Conservation (phyloP, 257 asterid species). For the Salvia miltiorrhiza region DNA sequence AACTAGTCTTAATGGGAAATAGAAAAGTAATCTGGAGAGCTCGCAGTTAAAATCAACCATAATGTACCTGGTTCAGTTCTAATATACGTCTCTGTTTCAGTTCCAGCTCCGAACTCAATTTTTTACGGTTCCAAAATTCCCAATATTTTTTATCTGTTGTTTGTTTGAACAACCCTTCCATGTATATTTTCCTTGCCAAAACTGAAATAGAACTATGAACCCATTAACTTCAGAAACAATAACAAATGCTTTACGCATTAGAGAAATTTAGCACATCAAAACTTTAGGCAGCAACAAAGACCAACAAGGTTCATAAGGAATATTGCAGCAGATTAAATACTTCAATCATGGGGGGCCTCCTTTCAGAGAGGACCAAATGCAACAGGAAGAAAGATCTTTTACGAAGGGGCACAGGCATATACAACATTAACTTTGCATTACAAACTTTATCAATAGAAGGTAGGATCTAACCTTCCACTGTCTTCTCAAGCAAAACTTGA, state of each 20-base stretch:
- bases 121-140: slow-evolving; percentile 91
- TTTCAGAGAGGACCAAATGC: no score
- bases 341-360: no score
- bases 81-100: slow-evolving; percentile 60
- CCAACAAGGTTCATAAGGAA: slow-evolving; percentile 7
- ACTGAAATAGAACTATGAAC: slow-evolving; percentile 44
- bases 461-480: slow-evolving; percentile 70
- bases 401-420: background rate
- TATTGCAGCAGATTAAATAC: background rate
- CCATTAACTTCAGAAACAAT: slow-evolving; percentile 14
- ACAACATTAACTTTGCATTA: background rate
- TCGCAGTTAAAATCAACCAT: slow-evolving; percentile 14
- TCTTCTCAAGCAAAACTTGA: slow-evolving; percentile 75
- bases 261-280: background rate
- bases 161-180: slow-evolving; percentile 85
- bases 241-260: background rate
- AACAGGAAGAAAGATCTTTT: no score
- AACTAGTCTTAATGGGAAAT: slow-evolving; percentile 15
- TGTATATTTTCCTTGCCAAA: slow-evolving; percentile 68
- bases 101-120: slow-evolving; percentile 80
- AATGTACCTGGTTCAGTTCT: slow-evolving; percentile 64
- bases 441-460: slow-evolving; percentile 5
- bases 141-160: slow-evolving; percentile 75
- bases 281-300: background rate
- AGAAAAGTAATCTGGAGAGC: slow-evolving; percentile 12